Evolutionary conservation across 257 asterid genomes (phyloP).

Genomic region (Cruciata laevipes): DNA sequence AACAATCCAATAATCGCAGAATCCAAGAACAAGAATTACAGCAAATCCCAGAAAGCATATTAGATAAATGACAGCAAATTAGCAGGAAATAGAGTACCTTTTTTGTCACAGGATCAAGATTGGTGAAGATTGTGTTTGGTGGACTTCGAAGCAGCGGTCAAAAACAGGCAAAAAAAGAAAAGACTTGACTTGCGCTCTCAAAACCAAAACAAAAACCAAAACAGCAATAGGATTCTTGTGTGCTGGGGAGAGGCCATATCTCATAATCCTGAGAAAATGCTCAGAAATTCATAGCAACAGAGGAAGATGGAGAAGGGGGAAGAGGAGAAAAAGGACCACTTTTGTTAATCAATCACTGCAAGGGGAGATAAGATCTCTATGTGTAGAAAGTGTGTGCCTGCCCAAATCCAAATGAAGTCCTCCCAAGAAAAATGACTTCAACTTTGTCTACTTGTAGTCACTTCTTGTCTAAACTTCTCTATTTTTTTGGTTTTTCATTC

Average conservation of each 20-base stretch:
- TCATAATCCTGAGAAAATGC: constrained; percentile 3
- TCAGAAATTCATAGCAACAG: constrained; percentile 6
- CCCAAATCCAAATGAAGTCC: constrained; percentile 33
- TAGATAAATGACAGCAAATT: background rate
- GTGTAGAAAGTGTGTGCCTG: constrained; percentile 16
- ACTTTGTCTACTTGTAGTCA: constrained; percentile 42
- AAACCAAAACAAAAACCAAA: constrained; percentile 12
- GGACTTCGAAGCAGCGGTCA: constrained; percentile 26
- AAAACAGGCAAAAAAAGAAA: constrained; percentile 29
- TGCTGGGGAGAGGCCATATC: constrained; percentile 19
- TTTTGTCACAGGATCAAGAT: background rate
- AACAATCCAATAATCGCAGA: background rate
- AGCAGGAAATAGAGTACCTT: constrained; percentile 5
- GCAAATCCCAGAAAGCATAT: constrained; percentile 1
- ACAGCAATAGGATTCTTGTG: constrained; percentile 30
- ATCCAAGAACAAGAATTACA: background rate
- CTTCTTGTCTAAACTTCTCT: constrained; percentile 2
- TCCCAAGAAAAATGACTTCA: constrained; percentile 42
- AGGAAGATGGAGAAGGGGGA: background rate
- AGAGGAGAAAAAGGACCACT: constrained; percentile 7
- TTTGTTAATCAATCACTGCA: constrained; percentile 11
- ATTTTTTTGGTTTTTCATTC: constrained; percentile 10
- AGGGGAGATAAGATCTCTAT: constrained; percentile 32
- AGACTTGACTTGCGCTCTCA: constrained; percentile 26
- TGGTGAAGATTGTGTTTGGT: constrained; percentile 14